Conservation (phyloP, 306 rosid species). For the Abrus precatorius region DNA sequence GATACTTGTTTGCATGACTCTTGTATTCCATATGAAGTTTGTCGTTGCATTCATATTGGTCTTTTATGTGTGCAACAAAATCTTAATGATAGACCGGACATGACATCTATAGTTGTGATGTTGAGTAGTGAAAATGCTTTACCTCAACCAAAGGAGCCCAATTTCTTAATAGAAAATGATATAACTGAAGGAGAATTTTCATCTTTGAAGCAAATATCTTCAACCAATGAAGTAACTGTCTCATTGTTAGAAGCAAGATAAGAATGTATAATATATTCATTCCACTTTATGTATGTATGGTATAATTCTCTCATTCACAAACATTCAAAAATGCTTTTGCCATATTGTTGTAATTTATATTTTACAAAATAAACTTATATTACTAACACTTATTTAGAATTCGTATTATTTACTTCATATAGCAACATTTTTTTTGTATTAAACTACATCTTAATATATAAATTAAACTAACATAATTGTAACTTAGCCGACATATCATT, state of each 20-base stretch:
- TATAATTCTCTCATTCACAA: no score
- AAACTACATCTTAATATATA: no score
- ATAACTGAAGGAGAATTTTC: background rate
- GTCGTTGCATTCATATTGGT: slow-evolving; percentile 61
- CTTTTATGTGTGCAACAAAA: slow-evolving; percentile 62
- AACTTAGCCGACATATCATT: no score
- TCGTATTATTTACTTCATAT: no score
- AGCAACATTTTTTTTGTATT: no score
- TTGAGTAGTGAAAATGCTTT: slow-evolving; percentile 52
- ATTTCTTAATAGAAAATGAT: slow-evolving; percentile 35
- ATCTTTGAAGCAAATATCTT: background rate
- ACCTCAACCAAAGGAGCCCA: slow-evolving; percentile 61
- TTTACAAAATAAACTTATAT: no score
- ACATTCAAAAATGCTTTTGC: no score
- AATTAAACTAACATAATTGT: no score
- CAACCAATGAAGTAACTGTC: background rate
- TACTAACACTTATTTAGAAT: no score
- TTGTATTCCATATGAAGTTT: background rate
- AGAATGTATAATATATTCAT: no score
- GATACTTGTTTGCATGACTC: slow-evolving; percentile 39
- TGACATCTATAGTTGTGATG: slow-evolving; percentile 59
- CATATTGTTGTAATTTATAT: no score
- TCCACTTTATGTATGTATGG: no score
- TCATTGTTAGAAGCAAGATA: background rate
- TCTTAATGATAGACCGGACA: slow-evolving; percentile 62